Percentiles rank a stretch among this genome's conserved stretches.
These are phyloP conservation scores for Fusarium multiceps DNA, from an alignment of 2,329 filamentous ascomycete species.

Conservation along the genomic window DNA sequence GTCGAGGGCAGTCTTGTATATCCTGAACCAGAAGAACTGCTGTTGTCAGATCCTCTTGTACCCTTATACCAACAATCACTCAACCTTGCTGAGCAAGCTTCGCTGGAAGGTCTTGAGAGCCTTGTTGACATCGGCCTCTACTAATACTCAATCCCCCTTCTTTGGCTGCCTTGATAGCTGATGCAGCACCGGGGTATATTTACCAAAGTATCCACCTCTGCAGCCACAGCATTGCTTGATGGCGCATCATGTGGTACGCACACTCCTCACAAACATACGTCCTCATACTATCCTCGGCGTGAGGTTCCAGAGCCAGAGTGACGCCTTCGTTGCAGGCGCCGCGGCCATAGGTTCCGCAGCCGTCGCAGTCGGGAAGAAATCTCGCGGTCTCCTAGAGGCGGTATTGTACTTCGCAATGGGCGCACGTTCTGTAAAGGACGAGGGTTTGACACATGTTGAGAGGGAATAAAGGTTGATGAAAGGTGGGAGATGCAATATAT, in stretches of 20 bases:
- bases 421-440: conserved; percentile 33
- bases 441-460: conserved; percentile 33
- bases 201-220: conserved; percentile 16
- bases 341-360: conserved; percentile 28
- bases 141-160: neutral
- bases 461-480: neutral
- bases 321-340: conserved; percentile 36
- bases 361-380: conserved; percentile 38
- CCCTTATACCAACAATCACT: neutral
- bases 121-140: neutral
- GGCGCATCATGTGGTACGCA: conserved; percentile 6
- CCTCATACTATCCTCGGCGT: conserved; percentile 17
- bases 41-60: neutral
- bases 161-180: neutral
- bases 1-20: neutral
- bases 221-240: conserved; percentile 27
- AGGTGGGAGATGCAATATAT: neutral
- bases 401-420: conserved; percentile 30
- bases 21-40: neutral
- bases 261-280: conserved; percentile 31
- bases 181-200: neutral
- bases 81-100: neutral
- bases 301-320: conserved; percentile 25
- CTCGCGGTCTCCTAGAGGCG: conserved; percentile 35
- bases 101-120: neutral